phyloP scores from a whole-genome alignment of 306 rosid genomes.

The Benincasa hispida region DNA sequence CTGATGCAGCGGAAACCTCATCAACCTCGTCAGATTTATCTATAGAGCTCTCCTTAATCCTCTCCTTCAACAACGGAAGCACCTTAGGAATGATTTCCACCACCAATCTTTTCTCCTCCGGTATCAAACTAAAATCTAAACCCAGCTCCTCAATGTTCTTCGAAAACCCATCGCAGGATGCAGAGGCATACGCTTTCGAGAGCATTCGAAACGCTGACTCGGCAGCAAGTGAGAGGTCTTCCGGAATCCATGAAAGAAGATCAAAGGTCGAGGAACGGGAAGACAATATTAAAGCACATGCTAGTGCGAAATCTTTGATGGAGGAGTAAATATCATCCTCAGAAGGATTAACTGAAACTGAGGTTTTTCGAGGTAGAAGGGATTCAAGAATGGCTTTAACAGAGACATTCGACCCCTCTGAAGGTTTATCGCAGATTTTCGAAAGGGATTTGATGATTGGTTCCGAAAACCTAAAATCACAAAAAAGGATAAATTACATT shows the following conservation, averaged over 20 bases:
- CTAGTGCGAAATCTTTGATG: constrained; percentile 52
- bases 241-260: constrained; percentile 67
- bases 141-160: constrained; percentile 31
- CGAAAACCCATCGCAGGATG: constrained; percentile 15
- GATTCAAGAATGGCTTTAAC: constrained; percentile 43
- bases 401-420: constrained; percentile 28
- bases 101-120: constrained; percentile 39
- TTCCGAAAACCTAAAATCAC: constrained; percentile 36
- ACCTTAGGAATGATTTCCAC: constrained; percentile 57
- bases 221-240: constrained; percentile 30
- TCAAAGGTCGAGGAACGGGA: constrained; percentile 32
- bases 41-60: constrained; percentile 60
- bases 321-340: constrained; percentile 19
- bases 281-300: constrained; percentile 55
- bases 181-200: constrained; percentile 28
- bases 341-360: not conserved
- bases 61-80: constrained; percentile 46
- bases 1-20: constrained; percentile 73
- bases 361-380: constrained; percentile 31
- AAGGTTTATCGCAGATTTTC: constrained; percentile 26
- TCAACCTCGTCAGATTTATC: constrained; percentile 46
- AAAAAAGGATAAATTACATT: not conserved
- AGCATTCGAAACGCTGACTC: constrained; percentile 31
- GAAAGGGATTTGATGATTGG: constrained; percentile 28
- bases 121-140: constrained; percentile 19